Evolutionary conservation across 495 filamentous ascomycete genomes (phyloP).

Genomic region (Darksidea phi): DNA sequence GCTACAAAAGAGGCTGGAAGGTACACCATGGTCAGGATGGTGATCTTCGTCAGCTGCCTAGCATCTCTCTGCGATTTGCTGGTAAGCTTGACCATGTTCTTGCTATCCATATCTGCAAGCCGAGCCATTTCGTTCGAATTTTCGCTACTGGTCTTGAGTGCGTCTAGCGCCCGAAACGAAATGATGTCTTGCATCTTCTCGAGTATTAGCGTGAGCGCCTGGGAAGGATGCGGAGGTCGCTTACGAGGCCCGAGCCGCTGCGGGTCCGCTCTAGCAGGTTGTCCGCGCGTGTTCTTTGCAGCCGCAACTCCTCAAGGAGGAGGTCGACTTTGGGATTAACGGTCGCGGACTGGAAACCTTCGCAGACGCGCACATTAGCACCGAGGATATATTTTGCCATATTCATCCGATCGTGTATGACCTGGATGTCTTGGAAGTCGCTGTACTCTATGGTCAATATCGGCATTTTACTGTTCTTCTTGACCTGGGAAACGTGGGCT

Average conservation of each 20-base stretch:
- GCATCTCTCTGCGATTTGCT: slow-evolving; percentile 16
- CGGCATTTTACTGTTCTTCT: background rate
- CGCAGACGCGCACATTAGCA: slow-evolving; percentile 5
- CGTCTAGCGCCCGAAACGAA: slow-evolving; percentile 15
- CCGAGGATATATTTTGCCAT: slow-evolving; percentile 10
- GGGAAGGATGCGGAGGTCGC: background rate
- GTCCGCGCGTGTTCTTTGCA: slow-evolving; percentile 2
- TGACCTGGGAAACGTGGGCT: slow-evolving; percentile 15
- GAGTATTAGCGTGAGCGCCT: background rate
- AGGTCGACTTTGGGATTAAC: background rate
- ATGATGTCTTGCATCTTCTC: slow-evolving; percentile 23
- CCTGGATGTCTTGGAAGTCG: slow-evolving; percentile 22
- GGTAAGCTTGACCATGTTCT: slow-evolving; percentile 23
- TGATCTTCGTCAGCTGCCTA: slow-evolving; percentile 15
- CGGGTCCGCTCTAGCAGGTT: slow-evolving; percentile 16
- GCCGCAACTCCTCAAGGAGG: slow-evolving; percentile 2
- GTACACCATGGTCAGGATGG: slow-evolving; percentile 20
- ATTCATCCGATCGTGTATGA: slow-evolving; percentile 22
- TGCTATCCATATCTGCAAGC: slow-evolving; percentile 13
- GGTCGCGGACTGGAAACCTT: background rate
- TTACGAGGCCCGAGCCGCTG: slow-evolving; percentile 17
- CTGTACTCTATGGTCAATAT: slow-evolving; percentile 11
- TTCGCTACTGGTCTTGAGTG: slow-evolving; percentile 13
- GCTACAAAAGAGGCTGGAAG: slow-evolving; percentile 22
- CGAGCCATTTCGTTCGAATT: slow-evolving; percentile 17